Evolutionary conservation across 352 stramenopile species (phyloP), one percentile per base, ranked within the genome.

Genomic region (Phytophthora lateralis): DNA sequence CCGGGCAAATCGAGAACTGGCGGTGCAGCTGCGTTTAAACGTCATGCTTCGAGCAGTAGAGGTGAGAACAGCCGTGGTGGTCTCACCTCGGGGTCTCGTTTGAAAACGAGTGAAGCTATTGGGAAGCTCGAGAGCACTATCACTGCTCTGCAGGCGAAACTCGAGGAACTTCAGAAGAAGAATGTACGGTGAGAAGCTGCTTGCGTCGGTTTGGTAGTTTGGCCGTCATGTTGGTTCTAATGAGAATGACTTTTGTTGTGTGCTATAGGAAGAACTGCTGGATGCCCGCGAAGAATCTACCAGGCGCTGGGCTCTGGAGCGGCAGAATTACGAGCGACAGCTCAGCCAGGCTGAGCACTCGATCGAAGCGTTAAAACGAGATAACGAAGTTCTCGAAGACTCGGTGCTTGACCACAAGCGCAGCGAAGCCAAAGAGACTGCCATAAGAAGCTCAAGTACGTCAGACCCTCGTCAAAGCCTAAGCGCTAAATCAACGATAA

Each of bases 111-210:
- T 17, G 66, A 81, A 49, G 49, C 54, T 14, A 61, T 78, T 17
- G 45, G 44, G 14, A 89, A 89, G 56, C 60, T 92, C 15, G 80
- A 92, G 48, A 75, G 61, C n/a, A 87, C 80, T 5, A 76, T 88
- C 32, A 66, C 60, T 20, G 73, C 73, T 15, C 67, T 92, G 0
- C 78, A 83, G 6, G 38, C 55, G 27, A 92, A 88, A 57, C 50
- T 90, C 6, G 80, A 92, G 64, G 80, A 90, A 53, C 64, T 90
- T 3, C 76, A 90, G 47, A 81, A 84, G 48, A 84, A 88, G 60
- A 92, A 92, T 75, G 82, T 90, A 85, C 65, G 78, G 62, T 72
- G 53, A 69, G 65, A 60, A 32, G 42, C 32, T 69, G 27, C 15
- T 51, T 43, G 9, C 6, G 21, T 48, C 29, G 2, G 24, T 0